Percentiles rank a stretch among this genome's conserved stretches.
phyloP scores from a whole-genome alignment of 2,329 filamentous ascomycete genomes.

The Pseudogymnoascus sp. region DNA sequence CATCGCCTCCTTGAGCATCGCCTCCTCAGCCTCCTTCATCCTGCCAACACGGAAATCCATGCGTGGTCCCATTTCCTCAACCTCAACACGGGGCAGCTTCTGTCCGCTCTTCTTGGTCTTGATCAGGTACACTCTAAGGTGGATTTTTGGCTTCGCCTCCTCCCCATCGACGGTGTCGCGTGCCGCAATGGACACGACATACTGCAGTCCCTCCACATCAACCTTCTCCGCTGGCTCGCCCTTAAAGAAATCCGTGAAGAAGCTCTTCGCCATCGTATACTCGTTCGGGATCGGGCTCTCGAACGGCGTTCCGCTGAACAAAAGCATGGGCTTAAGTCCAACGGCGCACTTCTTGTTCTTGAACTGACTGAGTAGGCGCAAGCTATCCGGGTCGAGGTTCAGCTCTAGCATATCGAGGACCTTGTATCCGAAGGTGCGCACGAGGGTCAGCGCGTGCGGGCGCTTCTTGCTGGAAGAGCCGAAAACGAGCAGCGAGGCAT shows the following conservation, averaged over 20 bases:
- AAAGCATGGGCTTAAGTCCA: constrained; percentile 78
- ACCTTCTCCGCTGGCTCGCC: constrained; percentile 71
- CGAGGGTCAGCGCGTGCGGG: constrained; percentile 79
- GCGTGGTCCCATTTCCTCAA: constrained; percentile 90
- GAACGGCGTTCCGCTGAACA: constrained; percentile 85
- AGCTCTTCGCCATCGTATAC: constrained; percentile 78
- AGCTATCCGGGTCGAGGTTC: constrained; percentile 67
- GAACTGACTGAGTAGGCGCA: constrained; percentile 65
- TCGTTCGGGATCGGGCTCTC: constrained; percentile 72
- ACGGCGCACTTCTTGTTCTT: constrained; percentile 68
- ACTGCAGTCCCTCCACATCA: constrained; percentile 91
- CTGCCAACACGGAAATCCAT: constrained; percentile 88
- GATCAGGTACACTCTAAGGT: constrained; percentile 77
- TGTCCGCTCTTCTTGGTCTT: constrained; percentile 79
- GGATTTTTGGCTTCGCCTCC: constrained; percentile 48
- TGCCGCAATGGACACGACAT: constrained; percentile 74
- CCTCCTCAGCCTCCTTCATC: constrained; percentile 67
- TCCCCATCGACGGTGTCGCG: constrained; percentile 49
- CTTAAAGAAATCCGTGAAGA: constrained; percentile 87
- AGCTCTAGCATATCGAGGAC: constrained; percentile 93
- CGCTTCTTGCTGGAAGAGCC: constrained; percentile 87
- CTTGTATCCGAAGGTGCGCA: constrained; percentile 77
- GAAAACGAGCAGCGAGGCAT: constrained; percentile 77
- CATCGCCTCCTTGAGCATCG: constrained; percentile 81
- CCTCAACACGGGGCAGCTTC: constrained; percentile 79